Conservation (phyloP, 2,329 filamentous ascomycete genomes). For the Penicillium sp. region DNA sequence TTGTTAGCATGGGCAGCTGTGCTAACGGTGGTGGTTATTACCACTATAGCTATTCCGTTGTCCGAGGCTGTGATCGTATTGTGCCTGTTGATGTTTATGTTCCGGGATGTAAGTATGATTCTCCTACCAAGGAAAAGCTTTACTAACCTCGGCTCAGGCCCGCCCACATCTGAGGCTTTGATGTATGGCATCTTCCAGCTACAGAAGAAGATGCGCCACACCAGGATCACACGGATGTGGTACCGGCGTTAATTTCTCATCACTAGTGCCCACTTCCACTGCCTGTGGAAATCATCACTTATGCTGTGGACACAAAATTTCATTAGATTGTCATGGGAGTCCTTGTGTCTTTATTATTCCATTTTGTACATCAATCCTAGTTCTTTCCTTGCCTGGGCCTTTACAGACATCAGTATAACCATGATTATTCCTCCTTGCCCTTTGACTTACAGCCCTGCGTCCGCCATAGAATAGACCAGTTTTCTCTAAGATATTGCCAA, state of each 20-base stretch:
- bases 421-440: too few species aligned
- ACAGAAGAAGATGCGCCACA: conserved; percentile 68
- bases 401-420: too few species aligned
- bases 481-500: too few species aligned
- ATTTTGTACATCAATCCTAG: too few species aligned
- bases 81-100: conserved; percentile 82
- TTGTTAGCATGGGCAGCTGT: conserved; percentile 78
- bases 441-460: too few species aligned
- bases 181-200: conserved; percentile 69
- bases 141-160: conserved; percentile 32
- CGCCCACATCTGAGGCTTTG: conserved; percentile 51
- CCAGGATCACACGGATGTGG: conserved; percentile 53
- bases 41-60: conserved; percentile 77
- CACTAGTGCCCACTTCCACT: too few species aligned
- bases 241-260: conserved; percentile 44
- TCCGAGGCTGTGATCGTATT: conserved; percentile 70
- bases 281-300: too few species aligned
- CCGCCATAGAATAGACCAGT: too few species aligned
- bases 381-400: too few species aligned
- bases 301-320: too few species aligned
- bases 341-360: too few species aligned
- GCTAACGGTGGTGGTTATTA: conserved; percentile 85
- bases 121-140: background rate
- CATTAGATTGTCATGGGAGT: too few species aligned
- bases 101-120: conserved; percentile 62